Percentiles rank a stretch among this genome's conserved stretches.
Conservation (phyloP, 148 eudicot genomes). For the Amaranthus hypochondriacus region DNA sequence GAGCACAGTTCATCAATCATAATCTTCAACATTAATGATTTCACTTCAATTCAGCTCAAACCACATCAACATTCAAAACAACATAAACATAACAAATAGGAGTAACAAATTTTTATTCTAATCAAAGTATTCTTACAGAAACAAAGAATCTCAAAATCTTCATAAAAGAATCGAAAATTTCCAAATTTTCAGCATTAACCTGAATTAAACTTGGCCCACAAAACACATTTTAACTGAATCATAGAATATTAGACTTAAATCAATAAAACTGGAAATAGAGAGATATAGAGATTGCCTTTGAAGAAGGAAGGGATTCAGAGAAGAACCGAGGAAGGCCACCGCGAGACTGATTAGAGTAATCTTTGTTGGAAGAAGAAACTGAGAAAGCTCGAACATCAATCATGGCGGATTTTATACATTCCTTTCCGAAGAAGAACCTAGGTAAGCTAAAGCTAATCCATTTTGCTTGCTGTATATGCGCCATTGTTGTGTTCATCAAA, state of each 20-base stretch:
- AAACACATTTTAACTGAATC: not conserved
- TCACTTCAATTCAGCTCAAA: too few species aligned
- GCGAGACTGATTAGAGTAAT: constrained; percentile 73
- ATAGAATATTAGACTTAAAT: not conserved
- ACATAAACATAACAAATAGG: too few species aligned
- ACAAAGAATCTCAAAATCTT: not conserved
- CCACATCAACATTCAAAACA: too few species aligned
- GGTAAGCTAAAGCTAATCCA: not conserved
- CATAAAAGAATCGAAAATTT: not conserved
- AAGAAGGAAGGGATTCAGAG: constrained; percentile 66
- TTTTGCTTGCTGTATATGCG: not conserved
- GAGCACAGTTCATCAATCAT: too few species aligned
- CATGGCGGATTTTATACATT: constrained; percentile 26
- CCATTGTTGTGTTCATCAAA: not conserved
- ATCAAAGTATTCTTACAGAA: not conserved
- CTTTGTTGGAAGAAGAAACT: constrained; percentile 10
- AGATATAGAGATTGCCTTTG: constrained; percentile 43
- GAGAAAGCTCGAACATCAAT: constrained; percentile 21
- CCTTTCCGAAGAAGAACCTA: not conserved
- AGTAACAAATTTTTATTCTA: too few species aligned
- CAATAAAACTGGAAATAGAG: too few species aligned
- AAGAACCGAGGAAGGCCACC: constrained; percentile 94
- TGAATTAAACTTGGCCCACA: not conserved
- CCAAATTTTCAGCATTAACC: not conserved
- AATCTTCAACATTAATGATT: too few species aligned